Percentiles rank a stretch among this genome's conserved stretches.
Evolutionary conservation across 2,329 filamentous ascomycete species (phyloP).

Genomic region (Botrytis aclada): DNA sequence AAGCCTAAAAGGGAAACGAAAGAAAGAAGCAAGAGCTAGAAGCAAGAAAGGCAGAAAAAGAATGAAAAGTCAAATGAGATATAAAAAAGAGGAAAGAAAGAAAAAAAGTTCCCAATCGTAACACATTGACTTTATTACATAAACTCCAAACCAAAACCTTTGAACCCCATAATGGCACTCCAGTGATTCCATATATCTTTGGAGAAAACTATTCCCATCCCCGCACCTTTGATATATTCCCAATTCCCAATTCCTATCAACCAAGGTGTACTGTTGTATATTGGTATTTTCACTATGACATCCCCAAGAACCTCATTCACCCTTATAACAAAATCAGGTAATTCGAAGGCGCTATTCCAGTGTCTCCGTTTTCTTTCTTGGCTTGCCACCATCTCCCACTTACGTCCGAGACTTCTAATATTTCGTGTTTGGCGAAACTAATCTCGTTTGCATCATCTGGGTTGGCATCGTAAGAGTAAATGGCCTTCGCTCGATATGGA

Average conservation of each 20-base stretch:
- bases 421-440: slow-evolving; percentile 92
- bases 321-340: slow-evolving; percentile 75
- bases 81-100: neutral
- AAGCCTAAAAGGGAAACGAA: neutral
- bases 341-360: slow-evolving; percentile 84
- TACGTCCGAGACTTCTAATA: slow-evolving; percentile 93
- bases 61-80: slow-evolving; percentile 6
- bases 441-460: slow-evolving; percentile 98
- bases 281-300: neutral
- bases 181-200: slow-evolving; percentile 20
- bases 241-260: slow-evolving; percentile 18
- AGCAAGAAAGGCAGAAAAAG: neutral
- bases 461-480: slow-evolving; percentile 98
- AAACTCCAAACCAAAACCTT: slow-evolving; percentile 20
- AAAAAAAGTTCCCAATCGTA: slow-evolving; percentile 23
- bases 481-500: slow-evolving; percentile 95
- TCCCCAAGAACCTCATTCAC: neutral
- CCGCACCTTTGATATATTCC: slow-evolving; percentile 9
- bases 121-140: slow-evolving; percentile 27
- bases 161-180: slow-evolving; percentile 18
- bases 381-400: slow-evolving; percentile 98
- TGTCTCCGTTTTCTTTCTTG: slow-evolving; percentile 89
- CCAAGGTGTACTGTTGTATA: slow-evolving; percentile 9
- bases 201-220: slow-evolving; percentile 24
- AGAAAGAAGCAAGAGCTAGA: neutral